Conservation (phyloP, 2,329 filamentous ascomycete genomes). For the Ophiostoma sp. region DNA sequence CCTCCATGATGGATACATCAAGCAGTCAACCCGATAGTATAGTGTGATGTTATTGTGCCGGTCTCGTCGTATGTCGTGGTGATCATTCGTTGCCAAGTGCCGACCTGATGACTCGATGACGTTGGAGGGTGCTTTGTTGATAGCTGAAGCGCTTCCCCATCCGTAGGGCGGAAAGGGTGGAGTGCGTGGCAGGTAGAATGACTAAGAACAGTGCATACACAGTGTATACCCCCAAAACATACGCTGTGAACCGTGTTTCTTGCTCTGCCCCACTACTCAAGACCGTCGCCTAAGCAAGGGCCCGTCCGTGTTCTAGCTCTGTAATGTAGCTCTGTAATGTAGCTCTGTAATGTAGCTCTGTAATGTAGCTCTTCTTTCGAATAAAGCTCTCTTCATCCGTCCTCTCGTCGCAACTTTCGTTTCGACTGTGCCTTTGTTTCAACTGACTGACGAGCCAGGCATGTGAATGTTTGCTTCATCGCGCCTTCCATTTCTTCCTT, state of each 20-base stretch:
- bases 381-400: background rate
- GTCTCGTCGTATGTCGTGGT: too few species aligned
- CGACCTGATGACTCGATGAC: background rate
- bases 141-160: background rate
- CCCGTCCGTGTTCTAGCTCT: background rate
- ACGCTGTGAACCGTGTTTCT: background rate
- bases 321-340: background rate
- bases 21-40: background rate
- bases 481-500: background rate
- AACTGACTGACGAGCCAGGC: background rate
- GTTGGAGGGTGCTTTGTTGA: background rate
- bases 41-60: too few species aligned
- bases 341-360: background rate
- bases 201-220: background rate
- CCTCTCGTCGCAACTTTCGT: background rate
- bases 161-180: background rate
- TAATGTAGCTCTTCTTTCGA: background rate
- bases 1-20: constrained; percentile 52
- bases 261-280: background rate
- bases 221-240: background rate
- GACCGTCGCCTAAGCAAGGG: background rate
- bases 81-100: too few species aligned
- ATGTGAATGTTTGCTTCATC: background rate
- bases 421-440: background rate
- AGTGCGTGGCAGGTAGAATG: background rate